Base-by-base conservation (phyloP, 345 rosid species). In the Dimocarpus longan region DNA sequence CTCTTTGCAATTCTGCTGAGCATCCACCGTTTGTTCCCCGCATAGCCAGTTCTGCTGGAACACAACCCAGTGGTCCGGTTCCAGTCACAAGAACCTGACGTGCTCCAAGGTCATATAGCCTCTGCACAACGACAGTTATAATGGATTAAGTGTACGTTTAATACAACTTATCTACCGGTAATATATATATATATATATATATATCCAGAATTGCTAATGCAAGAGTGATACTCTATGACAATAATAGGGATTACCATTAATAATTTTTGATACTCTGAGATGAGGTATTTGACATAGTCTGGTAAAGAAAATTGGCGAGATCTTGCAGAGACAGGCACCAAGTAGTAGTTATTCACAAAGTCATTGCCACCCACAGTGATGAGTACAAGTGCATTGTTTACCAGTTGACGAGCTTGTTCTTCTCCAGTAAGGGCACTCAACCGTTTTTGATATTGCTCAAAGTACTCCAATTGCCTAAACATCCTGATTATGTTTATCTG, bases 311-410 rank as follows among this genome's bases (percentile, higher is more conserved):
- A 90, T 67, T 91, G 98, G 76, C 94, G 96, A 18, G 94, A 91
- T 77, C 98, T 85, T 40, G 93, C 86, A 1, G 98, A 91, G 81
- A 80, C 89, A 19, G 98, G 98, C 76, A 91, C 89, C 87, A 93
- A 79, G 83, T 83, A 93, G 81, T 93, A 93, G 86, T 93, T 93
- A 80, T 93, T 93, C 24, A 93, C 94, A 13, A 93, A 93, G 80
- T 90, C 98, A 70, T 93, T 93, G 69, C 94, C 98, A 0, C 94
- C 95, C 21, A 91, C 86, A 0, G 95, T 90, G 79, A 90, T 86
- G 68, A 93, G 84, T 19, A 89, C 89, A 28, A 93, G 84, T 18
- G 90, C 87, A 56, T 79, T 46, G 40, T 77, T 88, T 46, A 91
- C 92, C 24, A 91, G 87, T 76, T 82, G 84, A 66, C 81, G 81